Evolutionary conservation across 2,329 filamentous ascomycete genomes (phyloP).

Genomic region (Alternaria longipes): DNA sequence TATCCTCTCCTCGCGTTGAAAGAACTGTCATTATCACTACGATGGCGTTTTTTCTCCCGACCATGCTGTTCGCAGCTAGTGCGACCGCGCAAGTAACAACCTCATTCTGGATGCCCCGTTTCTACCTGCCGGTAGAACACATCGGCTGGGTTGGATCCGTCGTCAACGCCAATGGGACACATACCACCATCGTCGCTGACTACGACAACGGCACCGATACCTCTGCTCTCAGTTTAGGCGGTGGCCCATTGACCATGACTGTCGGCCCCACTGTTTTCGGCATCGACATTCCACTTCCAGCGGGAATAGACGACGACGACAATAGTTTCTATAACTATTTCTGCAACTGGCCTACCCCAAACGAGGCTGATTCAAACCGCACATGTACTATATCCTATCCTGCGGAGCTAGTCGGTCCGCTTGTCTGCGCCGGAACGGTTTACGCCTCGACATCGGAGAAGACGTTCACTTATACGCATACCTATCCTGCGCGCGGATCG

Average conservation of each 20-base stretch:
- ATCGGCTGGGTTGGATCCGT: not conserved
- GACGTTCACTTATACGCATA: not conserved
- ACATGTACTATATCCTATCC: not conserved
- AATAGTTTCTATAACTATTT: not conserved
- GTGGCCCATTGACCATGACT: not conserved
- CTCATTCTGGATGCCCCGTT: constrained; percentile 2
- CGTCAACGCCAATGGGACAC: not conserved
- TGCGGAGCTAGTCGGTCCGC: accelerated
- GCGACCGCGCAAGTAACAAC: constrained; percentile 3
- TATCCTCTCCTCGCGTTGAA: no score
- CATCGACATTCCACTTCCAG: not conserved
- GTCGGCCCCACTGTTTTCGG: not conserved
- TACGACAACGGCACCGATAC: constrained; percentile 5
- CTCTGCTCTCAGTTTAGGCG: not conserved
- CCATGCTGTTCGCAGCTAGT: constrained; percentile 1
- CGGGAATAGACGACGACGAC: not conserved
- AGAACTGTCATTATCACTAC: not conserved
- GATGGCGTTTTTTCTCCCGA: not conserved
- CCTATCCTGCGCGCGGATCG: not conserved
- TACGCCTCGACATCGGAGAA: accelerated
- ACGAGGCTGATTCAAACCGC: not conserved
- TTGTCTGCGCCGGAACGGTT: accelerated
- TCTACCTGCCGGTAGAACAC: no score
- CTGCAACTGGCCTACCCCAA: not conserved
- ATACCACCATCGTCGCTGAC: not conserved